Percentiles rank a stretch among this genome's conserved stretches.
phyloP scores from a whole-genome alignment of 352 stramenopile species.

The Pythium oligandrum region DNA sequence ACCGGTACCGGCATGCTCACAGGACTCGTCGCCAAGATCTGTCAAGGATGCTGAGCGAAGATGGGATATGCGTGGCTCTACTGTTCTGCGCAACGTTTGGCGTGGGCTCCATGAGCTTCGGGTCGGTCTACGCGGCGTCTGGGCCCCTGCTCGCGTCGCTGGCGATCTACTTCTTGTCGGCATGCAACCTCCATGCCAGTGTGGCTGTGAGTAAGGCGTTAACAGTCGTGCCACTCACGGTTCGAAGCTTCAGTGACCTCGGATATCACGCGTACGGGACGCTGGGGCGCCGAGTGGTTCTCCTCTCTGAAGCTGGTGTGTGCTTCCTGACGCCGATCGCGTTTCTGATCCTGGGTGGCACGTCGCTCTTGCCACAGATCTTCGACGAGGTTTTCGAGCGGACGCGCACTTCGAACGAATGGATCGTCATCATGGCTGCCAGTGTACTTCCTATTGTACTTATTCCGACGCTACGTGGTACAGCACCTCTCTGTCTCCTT shows the following conservation, averaged over 20 bases:
- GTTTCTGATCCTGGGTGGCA: constrained; percentile 69
- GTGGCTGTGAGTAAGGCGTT: constrained; percentile 60
- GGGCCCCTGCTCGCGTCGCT: constrained; percentile 52
- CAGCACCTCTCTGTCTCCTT: constrained; percentile 39
- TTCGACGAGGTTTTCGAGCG: constrained; percentile 21
- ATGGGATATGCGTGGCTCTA: constrained; percentile 50
- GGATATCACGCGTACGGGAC: constrained; percentile 57
- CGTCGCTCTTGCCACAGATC: constrained; percentile 45
- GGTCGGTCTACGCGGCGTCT: constrained; percentile 51
- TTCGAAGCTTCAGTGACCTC: constrained; percentile 73
- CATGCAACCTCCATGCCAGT: constrained; percentile 69
- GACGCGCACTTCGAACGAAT: constrained; percentile 32
- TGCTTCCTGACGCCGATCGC: constrained; percentile 69
- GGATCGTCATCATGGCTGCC: constrained; percentile 55
- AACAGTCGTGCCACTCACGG: constrained; percentile 37
- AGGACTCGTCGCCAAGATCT: neutral
- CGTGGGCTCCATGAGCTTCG: constrained; percentile 72
- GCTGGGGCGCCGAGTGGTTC: constrained; percentile 34
- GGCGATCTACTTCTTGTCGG: constrained; percentile 70
- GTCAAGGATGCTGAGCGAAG: constrained; percentile 27
- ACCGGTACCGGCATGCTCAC: neutral
- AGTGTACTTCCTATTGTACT: constrained; percentile 52
- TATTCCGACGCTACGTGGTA: constrained; percentile 53
- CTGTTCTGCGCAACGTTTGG: constrained; percentile 76
- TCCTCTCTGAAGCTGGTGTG: constrained; percentile 49